phyloP scores from a whole-genome alignment of 1,284 basidiomycete genomes.

The Ustilago lituana region DNA sequence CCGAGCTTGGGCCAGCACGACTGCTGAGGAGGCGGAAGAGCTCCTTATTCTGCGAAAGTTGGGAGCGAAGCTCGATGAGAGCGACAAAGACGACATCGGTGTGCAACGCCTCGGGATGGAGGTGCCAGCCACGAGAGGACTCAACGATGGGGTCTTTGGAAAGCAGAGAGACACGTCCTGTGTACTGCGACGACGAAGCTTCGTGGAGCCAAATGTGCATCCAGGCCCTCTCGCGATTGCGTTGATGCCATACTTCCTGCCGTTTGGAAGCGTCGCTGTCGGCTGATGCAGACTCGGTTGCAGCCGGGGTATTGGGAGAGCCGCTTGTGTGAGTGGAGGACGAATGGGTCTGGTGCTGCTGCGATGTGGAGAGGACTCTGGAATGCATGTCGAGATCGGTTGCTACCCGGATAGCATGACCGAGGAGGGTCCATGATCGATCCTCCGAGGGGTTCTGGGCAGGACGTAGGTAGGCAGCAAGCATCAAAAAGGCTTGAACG shows the following conservation, averaged over 20 bases:
- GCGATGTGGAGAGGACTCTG: constrained; percentile 22
- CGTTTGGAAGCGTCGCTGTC: not conserved
- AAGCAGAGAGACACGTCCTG: constrained; percentile 35
- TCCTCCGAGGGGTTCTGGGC: constrained; percentile 39
- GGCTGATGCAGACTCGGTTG: not conserved
- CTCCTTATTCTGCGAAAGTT: constrained; percentile 36
- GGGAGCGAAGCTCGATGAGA: constrained; percentile 40
- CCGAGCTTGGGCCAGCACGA: not conserved
- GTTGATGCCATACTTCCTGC: constrained; percentile 22
- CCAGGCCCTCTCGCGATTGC: constrained; percentile 41
- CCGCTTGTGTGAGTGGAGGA: not conserved
- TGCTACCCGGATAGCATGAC: constrained; percentile 38
- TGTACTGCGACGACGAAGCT: constrained; percentile 40
- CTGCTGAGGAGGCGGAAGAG: constrained; percentile 36
- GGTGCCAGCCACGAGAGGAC: constrained; percentile 39
- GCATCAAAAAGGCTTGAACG: constrained; percentile 43
- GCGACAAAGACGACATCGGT: constrained; percentile 45
- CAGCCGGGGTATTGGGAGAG: not conserved
- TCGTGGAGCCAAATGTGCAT: constrained; percentile 51
- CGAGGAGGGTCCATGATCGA: constrained; percentile 39
- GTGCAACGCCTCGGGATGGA: constrained; percentile 30
- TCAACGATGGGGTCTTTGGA: constrained; percentile 42
- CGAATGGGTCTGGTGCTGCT: not conserved
- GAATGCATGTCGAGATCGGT: constrained; percentile 46
- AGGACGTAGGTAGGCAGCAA: constrained; percentile 38